Evolutionary conservation across 495 filamentous ascomycete genomes (phyloP), one percentile per base, ranked within the genome.

Genomic region (Glarea lozoyensis): DNA sequence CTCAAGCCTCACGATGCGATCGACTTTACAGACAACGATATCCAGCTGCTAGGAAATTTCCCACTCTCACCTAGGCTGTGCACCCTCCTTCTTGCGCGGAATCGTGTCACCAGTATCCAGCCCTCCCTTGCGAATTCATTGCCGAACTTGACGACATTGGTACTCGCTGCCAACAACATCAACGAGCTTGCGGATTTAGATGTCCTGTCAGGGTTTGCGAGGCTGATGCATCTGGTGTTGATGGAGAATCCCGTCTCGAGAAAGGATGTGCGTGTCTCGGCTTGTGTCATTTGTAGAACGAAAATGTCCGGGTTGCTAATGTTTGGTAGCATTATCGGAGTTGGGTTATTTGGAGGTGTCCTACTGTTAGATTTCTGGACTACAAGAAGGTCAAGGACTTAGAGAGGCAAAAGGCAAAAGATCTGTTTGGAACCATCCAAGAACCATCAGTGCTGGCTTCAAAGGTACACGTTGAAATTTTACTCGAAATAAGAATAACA

Each of bases 1-100:
- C 37, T 4, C 52, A 31, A 80, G 75, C 73, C 75, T 13, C 88
- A 94, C 75, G 92, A 97, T 69, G 76, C 82, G 36, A 93, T 99
- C 67, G 92, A 99, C 64, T 80, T 99, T 56, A 96, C 93, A 56
- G 92, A 99, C 67, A 99, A 99, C 63, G 88, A 97, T 63, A 87
- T 99, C 59, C 78, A 83, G 39, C 66, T 79, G 24, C 75, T 99
- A 40, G 78, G 77, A 42, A 97, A 96, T 68, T 94, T 99, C 67
- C 92, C 92, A n/a, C 76, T 92, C 42, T 88, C 82, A 30, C 89
- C 86, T 27, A 84, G 93, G 34, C 68, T 97, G 46, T 77, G 72
- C 36, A 90, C 86, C 7, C 82, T 99, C 20, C 77, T 97, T 19
- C 74, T 95, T 17, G 88, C 89, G 32, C 79, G 88, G 40, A 99